phyloP scores from a whole-genome alignment of 2,329 filamentous ascomycete genomes.

The Tolypocladium sp. region DNA sequence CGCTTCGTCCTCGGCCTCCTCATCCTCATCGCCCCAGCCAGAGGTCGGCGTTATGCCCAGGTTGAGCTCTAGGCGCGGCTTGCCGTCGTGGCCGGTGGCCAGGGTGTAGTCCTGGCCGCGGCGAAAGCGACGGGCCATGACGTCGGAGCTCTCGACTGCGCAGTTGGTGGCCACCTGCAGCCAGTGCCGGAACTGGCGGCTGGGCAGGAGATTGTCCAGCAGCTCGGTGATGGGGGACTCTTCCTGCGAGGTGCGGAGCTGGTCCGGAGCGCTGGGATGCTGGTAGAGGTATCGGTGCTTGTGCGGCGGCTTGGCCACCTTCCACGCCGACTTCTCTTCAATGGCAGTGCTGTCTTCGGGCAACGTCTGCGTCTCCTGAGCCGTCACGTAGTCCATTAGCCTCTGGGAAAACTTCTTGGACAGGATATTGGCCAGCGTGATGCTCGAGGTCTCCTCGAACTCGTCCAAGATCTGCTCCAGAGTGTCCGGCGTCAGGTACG shows the following conservation, averaged over 20 bases:
- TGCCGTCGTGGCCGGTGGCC: constrained; percentile 71
- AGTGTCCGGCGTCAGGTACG: constrained; percentile 86
- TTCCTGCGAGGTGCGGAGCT: constrained; percentile 26
- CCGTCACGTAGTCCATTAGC: constrained; percentile 62
- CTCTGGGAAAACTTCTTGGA: constrained; percentile 66
- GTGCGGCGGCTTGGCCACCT: constrained; percentile 78
- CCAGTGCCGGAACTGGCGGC: constrained; percentile 81
- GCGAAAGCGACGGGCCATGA: constrained; percentile 81
- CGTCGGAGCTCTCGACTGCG: constrained; percentile 61
- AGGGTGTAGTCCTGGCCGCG: constrained; percentile 85
- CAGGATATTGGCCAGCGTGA: constrained; percentile 72
- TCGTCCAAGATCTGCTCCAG: constrained; percentile 71
- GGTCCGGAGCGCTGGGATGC: constrained; percentile 37
- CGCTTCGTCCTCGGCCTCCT: constrained; percentile 29
- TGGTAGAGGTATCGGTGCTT: constrained; percentile 91
- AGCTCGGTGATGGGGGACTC: constrained; percentile 64
- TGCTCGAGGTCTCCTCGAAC: constrained; percentile 75
- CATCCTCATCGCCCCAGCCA: constrained; percentile 71
- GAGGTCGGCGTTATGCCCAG: constrained; percentile 75
- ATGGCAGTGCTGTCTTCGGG: constrained; percentile 43
- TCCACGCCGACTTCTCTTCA: constrained; percentile 54
- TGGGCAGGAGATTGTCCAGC: constrained; percentile 74
- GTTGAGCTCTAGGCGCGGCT: constrained; percentile 77
- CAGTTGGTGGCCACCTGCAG: constrained; percentile 74
- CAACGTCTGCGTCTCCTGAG: constrained; percentile 44